Evolutionary conservation across 1,284 basidiomycete species (phyloP), one percentile per base, ranked within the genome.

Genomic region (Somion occarium): DNA sequence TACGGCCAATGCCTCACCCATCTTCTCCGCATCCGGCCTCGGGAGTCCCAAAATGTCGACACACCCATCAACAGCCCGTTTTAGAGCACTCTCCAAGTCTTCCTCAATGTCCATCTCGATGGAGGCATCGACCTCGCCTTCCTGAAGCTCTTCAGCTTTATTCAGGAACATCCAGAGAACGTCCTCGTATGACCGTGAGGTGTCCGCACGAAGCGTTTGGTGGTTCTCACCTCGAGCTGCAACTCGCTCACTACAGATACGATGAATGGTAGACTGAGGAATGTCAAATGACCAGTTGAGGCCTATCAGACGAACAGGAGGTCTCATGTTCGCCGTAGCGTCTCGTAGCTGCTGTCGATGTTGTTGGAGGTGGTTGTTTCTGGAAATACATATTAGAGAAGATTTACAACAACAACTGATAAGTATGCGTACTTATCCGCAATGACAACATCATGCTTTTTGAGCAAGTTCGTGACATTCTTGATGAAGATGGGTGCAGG

Each of bases 281-380:
- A 72, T 65, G 50, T 81, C 78, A 53, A 85, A 68, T 0, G 78
- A 67, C 91, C 91, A 98, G 60, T 91, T 75, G 7, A 98, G 75
- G 0, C 84, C 92, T 45, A 97, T 73, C 11, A 93, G 73, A 5
- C 84, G 84, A 12, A 87, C 82, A 3, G 80, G 80, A 2, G 76
- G 76, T 9, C 61, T 20, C 11, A 69, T 60, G 5, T 67, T 60
- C n/a, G 69, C 55, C 26, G 74, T 69, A 4, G 81, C 76, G 1
- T 83, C 76, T 7, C 82, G 78, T 0, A 97, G 75, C 11, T 80
- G 78, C 37, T 73, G 59, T 15, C 93, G 90, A 60, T 96, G 94
- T 65, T 87, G 81, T 15, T 62, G 71, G 0, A 89, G 74, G 61
- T 97, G 94, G 63, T 97, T 98, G 68, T 97, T 96, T 61, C 93